phyloP scores from a whole-genome alignment of 2,329 filamentous ascomycete species.

The Pseudocercospora macadamiae region DNA sequence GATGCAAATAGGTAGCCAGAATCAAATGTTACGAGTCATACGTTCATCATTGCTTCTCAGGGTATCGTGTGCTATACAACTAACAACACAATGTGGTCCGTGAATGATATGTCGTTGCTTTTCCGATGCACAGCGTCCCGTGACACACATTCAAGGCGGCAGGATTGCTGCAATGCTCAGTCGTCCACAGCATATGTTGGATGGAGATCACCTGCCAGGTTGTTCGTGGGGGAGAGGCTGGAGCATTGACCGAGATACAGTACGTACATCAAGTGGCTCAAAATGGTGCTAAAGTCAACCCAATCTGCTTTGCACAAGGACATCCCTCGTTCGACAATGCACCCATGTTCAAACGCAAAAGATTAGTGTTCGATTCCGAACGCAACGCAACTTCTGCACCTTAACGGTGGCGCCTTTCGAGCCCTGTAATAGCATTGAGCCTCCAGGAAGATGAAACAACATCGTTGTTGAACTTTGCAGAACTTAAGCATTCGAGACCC shows the following conservation, averaged over 20 bases:
- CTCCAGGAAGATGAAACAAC: conserved; percentile 18
- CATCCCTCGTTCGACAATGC: too few relatives aligned
- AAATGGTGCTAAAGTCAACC: conserved; percentile 8
- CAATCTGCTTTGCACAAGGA: conserved; percentile 16
- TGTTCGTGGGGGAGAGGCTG: conserved; percentile 13
- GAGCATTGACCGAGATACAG: not conserved
- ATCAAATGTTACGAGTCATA: conserved; percentile 18
- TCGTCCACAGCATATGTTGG: conserved; percentile 8
- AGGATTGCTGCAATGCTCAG: conserved; percentile 12
- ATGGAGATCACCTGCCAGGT: conserved; percentile 4
- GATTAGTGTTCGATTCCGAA: conserved; percentile 8
- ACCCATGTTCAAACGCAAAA: too few relatives aligned
- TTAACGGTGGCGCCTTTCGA: conserved; percentile 14
- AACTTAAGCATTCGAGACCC: too few relatives aligned
- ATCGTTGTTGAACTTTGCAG: not conserved
- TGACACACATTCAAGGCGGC: conserved; percentile 12
- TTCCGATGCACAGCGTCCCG: conserved; percentile 1
- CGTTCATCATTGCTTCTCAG: conserved; percentile 9
- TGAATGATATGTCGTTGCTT: conserved; percentile 3
- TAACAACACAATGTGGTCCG: not conserved
- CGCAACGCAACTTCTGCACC: not conserved
- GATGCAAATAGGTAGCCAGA: conserved; percentile 2
- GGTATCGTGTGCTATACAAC: conserved; percentile 5
- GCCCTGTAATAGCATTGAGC: conserved; percentile 12
- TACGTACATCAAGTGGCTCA: conserved; percentile 7